A percentile compares a stretch with the other conserved stretches of the same genome.
Evolutionary conservation across 495 filamentous ascomycete species (phyloP).

Genomic region (Penicillium chermesinum): DNA sequence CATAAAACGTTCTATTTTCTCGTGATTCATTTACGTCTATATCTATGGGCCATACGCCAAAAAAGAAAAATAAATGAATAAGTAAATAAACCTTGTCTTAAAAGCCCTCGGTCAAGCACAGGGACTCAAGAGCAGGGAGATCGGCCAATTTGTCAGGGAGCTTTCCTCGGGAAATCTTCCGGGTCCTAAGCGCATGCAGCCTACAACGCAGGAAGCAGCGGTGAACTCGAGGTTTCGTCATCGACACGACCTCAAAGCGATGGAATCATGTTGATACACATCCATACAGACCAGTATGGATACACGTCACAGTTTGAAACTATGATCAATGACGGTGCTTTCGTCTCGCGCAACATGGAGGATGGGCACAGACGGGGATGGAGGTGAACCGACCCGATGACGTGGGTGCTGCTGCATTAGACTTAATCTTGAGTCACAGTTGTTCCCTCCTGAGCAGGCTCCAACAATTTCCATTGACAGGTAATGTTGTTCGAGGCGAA

Average conservation of each 20-base stretch:
- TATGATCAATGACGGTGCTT: not conserved
- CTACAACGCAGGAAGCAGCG: constrained; percentile 16
- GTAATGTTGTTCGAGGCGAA: constrained; percentile 65
- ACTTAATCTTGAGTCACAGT: constrained; percentile 45
- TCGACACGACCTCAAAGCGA: not conserved
- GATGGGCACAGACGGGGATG: not conserved
- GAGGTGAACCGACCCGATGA: not conserved
- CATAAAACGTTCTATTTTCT: not conserved
- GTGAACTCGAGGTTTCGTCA: constrained; percentile 10
- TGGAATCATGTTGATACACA: not conserved
- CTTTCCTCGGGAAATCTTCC: not conserved
- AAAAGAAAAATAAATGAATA: too few relatives aligned
- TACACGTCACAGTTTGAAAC: not conserved
- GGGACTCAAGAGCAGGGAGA: too few relatives aligned
- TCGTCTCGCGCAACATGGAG: not conserved
- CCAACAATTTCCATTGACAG: constrained; percentile 81
- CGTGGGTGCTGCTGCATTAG: not conserved
- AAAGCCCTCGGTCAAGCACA: too few relatives aligned
- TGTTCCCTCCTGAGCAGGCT: constrained; percentile 80
- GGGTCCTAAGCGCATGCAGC: constrained; percentile 3
- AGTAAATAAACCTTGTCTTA: too few relatives aligned
- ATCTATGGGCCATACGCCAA: constrained; percentile 6
- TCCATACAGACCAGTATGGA: not conserved
- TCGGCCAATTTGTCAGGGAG: not conserved
- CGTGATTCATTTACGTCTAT: constrained; percentile 21